A percentile compares a stretch with the other conserved stretches of the same genome.
Conservation (phyloP, 495 filamentous ascomycete genomes). For the Talaromyces trachyspermus region DNA sequence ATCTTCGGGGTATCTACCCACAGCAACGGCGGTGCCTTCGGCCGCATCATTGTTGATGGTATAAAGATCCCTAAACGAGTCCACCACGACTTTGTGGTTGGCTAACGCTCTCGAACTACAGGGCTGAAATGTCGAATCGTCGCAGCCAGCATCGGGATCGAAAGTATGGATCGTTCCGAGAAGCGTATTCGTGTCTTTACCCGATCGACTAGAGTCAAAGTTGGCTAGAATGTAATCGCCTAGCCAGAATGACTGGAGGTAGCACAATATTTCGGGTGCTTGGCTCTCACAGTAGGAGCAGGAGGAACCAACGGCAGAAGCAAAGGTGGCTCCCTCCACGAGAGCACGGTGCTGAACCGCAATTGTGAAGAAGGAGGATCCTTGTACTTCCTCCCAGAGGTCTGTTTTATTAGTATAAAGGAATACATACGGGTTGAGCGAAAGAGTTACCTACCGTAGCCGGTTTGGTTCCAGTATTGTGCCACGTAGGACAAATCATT, state of each 20-base stretch:
- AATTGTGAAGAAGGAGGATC: slow-evolving; percentile 55
- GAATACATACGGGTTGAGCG: background rate
- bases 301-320: slow-evolving; percentile 32
- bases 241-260: slow-evolving; percentile 41
- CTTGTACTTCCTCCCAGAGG: slow-evolving; percentile 66
- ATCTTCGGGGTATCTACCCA: slow-evolving; percentile 66
- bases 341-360: slow-evolving; percentile 51
- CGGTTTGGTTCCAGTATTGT: slow-evolving; percentile 57
- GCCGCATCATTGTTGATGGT: slow-evolving; percentile 29
- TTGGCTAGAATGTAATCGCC: slow-evolving; percentile 36
- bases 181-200: slow-evolving; percentile 41
- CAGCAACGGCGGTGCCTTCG: slow-evolving; percentile 47
- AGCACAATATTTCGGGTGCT: slow-evolving; percentile 44
- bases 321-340: slow-evolving; percentile 56
- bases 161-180: slow-evolving; percentile 39
- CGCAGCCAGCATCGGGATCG: slow-evolving; percentile 41
- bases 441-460: slow-evolving; percentile 13
- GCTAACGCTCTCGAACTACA: slow-evolving; percentile 39
- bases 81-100: slow-evolving; percentile 42
- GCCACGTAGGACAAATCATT: slow-evolving; percentile 58
- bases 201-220: slow-evolving; percentile 33
- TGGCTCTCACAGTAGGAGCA: slow-evolving; percentile 39
- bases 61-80: slow-evolving; percentile 46
- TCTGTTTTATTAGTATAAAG: slow-evolving; percentile 22
- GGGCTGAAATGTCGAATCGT: slow-evolving; percentile 43